Conservation (phyloP, 2,329 filamentous ascomycete genomes). For the Botrytis paeoniae region DNA sequence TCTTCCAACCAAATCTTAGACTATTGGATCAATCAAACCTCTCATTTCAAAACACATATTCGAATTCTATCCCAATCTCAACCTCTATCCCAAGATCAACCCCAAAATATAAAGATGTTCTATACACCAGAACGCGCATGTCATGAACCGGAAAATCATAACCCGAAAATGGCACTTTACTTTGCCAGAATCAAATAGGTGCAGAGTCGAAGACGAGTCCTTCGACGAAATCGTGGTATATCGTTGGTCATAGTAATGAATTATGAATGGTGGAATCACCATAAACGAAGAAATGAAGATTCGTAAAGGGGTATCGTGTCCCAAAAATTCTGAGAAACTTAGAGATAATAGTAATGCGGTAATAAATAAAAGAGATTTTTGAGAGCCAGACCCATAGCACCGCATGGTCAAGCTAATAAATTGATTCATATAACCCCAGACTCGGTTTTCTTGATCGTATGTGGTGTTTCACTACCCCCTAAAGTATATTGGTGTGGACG, state of each 20-base stretch:
- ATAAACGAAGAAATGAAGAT: not conserved
- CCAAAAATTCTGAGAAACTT: rapidly evolving
- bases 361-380: not conserved
- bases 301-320: not conserved
- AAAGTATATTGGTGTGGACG: not conserved
- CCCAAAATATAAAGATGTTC: not conserved
- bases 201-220: too few species aligned
- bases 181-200: not conserved
- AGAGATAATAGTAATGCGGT: rapidly evolving
- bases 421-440: not conserved
- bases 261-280: not conserved
- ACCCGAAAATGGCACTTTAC: not conserved
- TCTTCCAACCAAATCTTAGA: not conserved
- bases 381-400: not conserved
- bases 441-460: not conserved
- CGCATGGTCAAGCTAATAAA: not conserved
- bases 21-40: not conserved
- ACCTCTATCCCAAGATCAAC: too few species aligned
- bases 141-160: not conserved
- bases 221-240: not conserved
- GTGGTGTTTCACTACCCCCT: not conserved
- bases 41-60: not conserved
- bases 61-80: not conserved
- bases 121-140: not conserved
- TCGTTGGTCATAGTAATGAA: not conserved